Percentiles rank a stretch among this genome's conserved stretches.
phyloP scores from a whole-genome alignment of 2,329 filamentous ascomycete species.

The Cytospora schulzeri region DNA sequence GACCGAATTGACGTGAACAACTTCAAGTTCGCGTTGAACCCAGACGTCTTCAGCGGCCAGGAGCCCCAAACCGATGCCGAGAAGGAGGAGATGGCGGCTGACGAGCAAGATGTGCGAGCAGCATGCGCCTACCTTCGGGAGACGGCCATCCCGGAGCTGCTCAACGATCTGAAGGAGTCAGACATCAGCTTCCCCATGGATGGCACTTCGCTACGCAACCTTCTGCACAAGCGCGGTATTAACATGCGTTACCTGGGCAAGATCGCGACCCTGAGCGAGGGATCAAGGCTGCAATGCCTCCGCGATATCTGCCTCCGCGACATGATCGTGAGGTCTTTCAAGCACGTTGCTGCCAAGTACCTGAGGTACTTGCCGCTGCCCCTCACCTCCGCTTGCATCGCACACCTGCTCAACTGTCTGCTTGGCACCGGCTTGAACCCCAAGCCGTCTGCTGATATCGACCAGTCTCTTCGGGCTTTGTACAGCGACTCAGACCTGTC shows the following conservation, averaged over 20 bases:
- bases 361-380: conserved; percentile 78
- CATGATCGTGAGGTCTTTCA: conserved; percentile 94
- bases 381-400: conserved; percentile 75
- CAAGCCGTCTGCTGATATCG: conserved; percentile 77
- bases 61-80: conserved; percentile 87
- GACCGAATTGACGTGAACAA: conserved; percentile 82
- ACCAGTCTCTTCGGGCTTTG: conserved; percentile 70
- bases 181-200: conserved; percentile 99
- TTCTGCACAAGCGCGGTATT: conserved; percentile 95
- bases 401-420: conserved; percentile 92
- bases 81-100: conserved; percentile 77
- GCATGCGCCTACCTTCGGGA: conserved; percentile 78
- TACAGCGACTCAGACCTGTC: conserved; percentile 82
- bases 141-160: conserved; percentile 78
- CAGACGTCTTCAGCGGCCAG: conserved; percentile 93
- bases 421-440: conserved; percentile 75
- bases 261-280: conserved; percentile 70
- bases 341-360: conserved; percentile 82
- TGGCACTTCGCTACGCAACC: conserved; percentile 82
- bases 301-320: conserved; percentile 80
- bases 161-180: conserved; percentile 85
- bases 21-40: conserved; percentile 88
- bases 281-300: conserved; percentile 74
- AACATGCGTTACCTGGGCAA: conserved; percentile 95
- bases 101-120: conserved; percentile 85